Conservation (phyloP, 805 yeast genomes). For the Middelhovenomyces tepae region DNA sequence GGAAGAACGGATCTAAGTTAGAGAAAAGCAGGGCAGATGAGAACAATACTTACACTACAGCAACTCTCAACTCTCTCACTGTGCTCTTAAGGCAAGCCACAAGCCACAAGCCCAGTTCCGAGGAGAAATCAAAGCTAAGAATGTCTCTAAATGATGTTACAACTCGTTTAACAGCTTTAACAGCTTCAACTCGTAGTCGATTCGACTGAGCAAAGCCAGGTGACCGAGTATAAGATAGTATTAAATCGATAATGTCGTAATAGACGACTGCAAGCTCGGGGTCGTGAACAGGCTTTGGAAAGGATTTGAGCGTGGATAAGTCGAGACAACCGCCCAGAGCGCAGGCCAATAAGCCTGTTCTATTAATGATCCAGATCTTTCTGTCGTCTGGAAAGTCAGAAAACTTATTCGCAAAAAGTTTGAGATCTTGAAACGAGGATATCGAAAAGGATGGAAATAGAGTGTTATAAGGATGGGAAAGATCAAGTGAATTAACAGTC, state of each 20-base stretch:
- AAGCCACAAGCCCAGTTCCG: conserved; percentile 12
- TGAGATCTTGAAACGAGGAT: conserved; percentile 1
- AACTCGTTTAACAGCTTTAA: conserved; percentile 10
- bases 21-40: no score
- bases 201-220: no score
- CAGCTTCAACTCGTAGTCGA: conserved; percentile 13
- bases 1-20: no score
- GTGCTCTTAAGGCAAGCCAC: conserved; percentile 15
- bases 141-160: conserved; percentile 8
- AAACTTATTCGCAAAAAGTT: background rate
- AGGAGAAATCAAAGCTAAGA: conserved; percentile 7
- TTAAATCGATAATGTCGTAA: no score
- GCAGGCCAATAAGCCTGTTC: conserved; percentile 7
- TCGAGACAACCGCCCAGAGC: conserved; percentile 1
- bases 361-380: conserved; percentile 1
- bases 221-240: no score
- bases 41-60: no score
- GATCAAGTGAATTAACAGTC: no score
- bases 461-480: no score
- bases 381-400: background rate
- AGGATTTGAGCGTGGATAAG: no score
- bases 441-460: no score
- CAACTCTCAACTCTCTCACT: conserved; percentile 13
- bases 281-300: no score
- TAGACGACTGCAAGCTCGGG: no score